Evolutionary conservation across 2,329 filamentous ascomycete species (phyloP), one percentile per base, ranked within the genome.

Genomic region (Knufia petricola): DNA sequence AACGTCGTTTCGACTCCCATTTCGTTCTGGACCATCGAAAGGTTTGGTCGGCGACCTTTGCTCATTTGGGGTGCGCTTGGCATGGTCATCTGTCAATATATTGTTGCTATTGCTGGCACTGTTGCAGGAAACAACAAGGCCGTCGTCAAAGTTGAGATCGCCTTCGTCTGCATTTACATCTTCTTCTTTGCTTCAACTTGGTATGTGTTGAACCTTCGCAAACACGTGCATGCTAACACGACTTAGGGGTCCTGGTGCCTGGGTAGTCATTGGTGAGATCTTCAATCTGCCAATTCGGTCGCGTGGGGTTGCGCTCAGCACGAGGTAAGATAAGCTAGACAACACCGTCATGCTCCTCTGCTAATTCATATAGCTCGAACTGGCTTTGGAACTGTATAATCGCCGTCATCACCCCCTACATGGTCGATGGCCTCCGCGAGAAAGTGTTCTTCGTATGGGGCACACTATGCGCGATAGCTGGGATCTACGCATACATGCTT

Each of bases 141-240:
- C 75, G 75, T 66, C 75, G 65, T 63, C 26, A 26, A 43, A 24
- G 30, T 31, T 36, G 1, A 32, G 43, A 48, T 54, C 36, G 79
- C 85, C 53, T 92, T 94, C 71, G 90, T 92, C 63, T 84, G 82
- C 71, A 81, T 94, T 72, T 90, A 87, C 76, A 89, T 94, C 74
- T 87, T 86, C 76, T 89, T 84, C 76, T 94, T 94, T 66, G 87
- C 87, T 51, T 81, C 77, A 51, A 94, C 87, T 54, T 94, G 87
- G 87, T 28, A 28, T 12, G 26, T 28, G 26, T 28, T 12, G 26
- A 28, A 12, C 26, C 6, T 6, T 28, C 26, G 26, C 6, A 6
- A 12, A 28, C 26, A 12, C 12, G 26, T 28, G 12, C 26, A 12
- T 28, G 12, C 26, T 28, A 28, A 28, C 12, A 6, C 26, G 26